Evolutionary conservation across 768 basidiomycete genomes (phyloP).

Genomic region (Leccinum variicolor): DNA sequence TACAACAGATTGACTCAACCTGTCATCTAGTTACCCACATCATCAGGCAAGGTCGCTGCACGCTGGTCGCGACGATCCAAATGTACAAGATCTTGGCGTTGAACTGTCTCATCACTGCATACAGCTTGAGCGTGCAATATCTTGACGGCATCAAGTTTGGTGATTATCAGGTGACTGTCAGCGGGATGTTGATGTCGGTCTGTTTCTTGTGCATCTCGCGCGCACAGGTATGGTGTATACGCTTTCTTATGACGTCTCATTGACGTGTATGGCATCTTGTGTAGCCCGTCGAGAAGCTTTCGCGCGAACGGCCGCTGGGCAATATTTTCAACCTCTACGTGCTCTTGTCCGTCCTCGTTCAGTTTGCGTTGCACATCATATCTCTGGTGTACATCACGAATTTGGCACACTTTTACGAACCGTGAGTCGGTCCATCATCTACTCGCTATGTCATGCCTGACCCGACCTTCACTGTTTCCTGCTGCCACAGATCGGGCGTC

Average conservation of each 20-base stretch:
- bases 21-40: slow-evolving; percentile 81
- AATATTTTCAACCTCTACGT: slow-evolving; percentile 99
- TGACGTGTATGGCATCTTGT: slow-evolving; percentile 33
- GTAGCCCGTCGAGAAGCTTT: slow-evolving; percentile 96
- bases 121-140: slow-evolving; percentile 95
- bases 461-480: background rate
- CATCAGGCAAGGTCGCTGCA: slow-evolving; percentile 97
- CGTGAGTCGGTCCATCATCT: slow-evolving; percentile 45
- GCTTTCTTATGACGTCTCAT: background rate
- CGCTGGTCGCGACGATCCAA: slow-evolving; percentile 96
- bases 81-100: slow-evolving; percentile 99
- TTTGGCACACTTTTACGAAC: slow-evolving; percentile 72
- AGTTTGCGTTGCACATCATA: slow-evolving; percentile 91
- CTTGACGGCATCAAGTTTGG: slow-evolving; percentile 99
- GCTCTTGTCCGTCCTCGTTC: slow-evolving; percentile 82
- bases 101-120: slow-evolving; percentile 98
- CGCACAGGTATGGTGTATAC: slow-evolving; percentile 69
- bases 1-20: background rate
- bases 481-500: slow-evolving; percentile 49
- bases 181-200: slow-evolving; percentile 90
- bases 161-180: slow-evolving; percentile 97
- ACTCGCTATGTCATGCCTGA: background rate
- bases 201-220: slow-evolving; percentile 98
- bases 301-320: slow-evolving; percentile 86
- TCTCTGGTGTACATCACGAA: slow-evolving; percentile 92